Evolutionary conservation across 164 flowering plant species (phyloP).

Genomic region (Liquidambar formosana): DNA sequence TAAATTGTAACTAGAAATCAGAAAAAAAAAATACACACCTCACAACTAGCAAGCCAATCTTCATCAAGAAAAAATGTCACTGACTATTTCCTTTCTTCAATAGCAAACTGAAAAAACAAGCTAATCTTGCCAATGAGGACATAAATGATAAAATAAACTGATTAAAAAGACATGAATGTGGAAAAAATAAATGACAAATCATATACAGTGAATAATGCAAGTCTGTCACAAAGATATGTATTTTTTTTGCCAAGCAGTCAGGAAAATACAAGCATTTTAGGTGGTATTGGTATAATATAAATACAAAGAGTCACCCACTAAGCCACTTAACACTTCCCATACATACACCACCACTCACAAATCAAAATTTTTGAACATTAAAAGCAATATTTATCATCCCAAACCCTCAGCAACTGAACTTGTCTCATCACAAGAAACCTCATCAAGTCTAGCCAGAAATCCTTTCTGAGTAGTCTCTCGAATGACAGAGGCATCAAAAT

Average conservation of each 20-base stretch:
- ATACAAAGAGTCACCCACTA: neutral
- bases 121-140: no score
- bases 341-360: neutral
- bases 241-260: neutral
- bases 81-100: no score
- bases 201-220: no score
- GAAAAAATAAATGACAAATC: no score
- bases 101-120: no score
- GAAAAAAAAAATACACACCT: no score
- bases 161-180: no score
- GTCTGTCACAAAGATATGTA: neutral
- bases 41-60: no score
- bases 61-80: no score
- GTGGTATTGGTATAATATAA: neutral
- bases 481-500: conserved; percentile 20
- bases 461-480: conserved; percentile 38
- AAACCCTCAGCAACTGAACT: neutral
- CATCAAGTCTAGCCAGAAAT: conserved; percentile 80
- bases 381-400: conserved; percentile 1
- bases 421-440: conserved; percentile 52
- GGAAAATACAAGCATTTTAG: neutral
- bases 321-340: neutral
- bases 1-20: no score
- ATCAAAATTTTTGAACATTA: neutral
- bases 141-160: no score